These are phyloP conservation scores for Prillingera fragicola DNA, from an alignment of 1,284 basidiomycete species.

Conservation along the genomic window DNA sequence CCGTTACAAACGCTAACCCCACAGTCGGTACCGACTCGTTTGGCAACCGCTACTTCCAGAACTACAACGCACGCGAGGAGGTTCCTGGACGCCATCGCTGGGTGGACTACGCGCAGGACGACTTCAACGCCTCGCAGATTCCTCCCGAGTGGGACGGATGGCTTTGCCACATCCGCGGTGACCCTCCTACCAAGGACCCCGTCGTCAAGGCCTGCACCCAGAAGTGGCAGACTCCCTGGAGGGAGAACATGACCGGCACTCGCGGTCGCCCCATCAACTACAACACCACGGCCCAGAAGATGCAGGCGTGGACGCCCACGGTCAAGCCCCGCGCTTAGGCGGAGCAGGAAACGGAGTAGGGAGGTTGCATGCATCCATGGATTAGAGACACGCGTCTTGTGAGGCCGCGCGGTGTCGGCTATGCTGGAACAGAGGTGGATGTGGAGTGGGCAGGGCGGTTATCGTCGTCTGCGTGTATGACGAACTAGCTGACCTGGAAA, in stretches of 20 bases:
- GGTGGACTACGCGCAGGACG: slow-evolving; percentile 85
- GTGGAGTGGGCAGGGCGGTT: not conserved
- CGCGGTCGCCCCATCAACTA: slow-evolving; percentile 81
- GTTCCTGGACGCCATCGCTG: slow-evolving; percentile 86
- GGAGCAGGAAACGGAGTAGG: not conserved
- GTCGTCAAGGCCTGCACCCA: slow-evolving; percentile 64
- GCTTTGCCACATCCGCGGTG: slow-evolving; percentile 81
- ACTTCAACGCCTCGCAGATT: slow-evolving; percentile 82
- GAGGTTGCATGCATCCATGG: no score
- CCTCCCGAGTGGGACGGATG: slow-evolving; percentile 93
- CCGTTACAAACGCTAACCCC: slow-evolving; percentile 2
- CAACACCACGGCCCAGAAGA: slow-evolving; percentile 76
- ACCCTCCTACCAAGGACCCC: slow-evolving; percentile 68
- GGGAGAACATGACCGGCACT: slow-evolving; percentile 63
- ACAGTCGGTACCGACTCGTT: slow-evolving; percentile 80
- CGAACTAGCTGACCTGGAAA: no score
- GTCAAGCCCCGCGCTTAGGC: slow-evolving; percentile 51
- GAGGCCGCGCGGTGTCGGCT: not conserved
- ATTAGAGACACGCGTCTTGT: not conserved
- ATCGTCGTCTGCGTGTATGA: not conserved
- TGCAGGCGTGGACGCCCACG: slow-evolving; percentile 76
- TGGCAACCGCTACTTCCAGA: slow-evolving; percentile 88
- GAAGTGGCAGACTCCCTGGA: slow-evolving; percentile 60
- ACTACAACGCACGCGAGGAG: slow-evolving; percentile 75
- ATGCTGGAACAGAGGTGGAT: not conserved